These are phyloP conservation scores for Kodamaea sp. DNA, from an alignment of 1,139 yeast genomes.

Conservation along the genomic window DNA sequence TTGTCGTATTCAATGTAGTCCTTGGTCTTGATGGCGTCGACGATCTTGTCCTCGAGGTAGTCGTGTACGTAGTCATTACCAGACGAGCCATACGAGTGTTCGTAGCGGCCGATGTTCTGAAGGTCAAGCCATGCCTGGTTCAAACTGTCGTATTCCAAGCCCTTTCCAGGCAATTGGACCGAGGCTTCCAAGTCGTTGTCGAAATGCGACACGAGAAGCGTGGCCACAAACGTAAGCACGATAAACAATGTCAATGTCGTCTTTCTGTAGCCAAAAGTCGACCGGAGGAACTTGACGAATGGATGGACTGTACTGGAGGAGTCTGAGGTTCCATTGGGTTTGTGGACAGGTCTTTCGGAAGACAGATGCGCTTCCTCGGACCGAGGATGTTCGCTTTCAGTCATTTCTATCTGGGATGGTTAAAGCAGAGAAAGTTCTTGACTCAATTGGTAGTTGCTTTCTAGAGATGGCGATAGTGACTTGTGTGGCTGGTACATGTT, in stretches of 20 bases:
- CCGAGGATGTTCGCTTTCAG: no score
- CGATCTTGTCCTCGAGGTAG: conserved; percentile 53
- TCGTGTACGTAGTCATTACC: conserved; percentile 78
- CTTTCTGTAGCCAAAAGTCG: conserved; percentile 59
- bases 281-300: conserved; percentile 20
- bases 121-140: conserved; percentile 65
- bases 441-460: no score
- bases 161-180: conserved; percentile 38
- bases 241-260: conserved; percentile 57
- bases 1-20: conserved; percentile 52
- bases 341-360: no score
- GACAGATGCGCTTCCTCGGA: background rate
- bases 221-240: conserved; percentile 38
- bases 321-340: background rate
- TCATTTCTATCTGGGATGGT: no score
- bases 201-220: conserved; percentile 28
- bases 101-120: conserved; percentile 61
- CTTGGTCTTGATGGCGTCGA: conserved; percentile 24
- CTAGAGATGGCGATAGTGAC: background rate
- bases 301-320: conserved; percentile 2
- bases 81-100: conserved; percentile 78
- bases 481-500: background rate
- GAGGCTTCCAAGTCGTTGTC: conserved; percentile 43
- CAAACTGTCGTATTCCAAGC: conserved; percentile 40
- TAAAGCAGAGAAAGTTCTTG: no score